A percentile compares a stretch with the other conserved stretches of the same genome.
phyloP scores from a whole-genome alignment of 2,329 filamentous ascomycete genomes.

The Berkeleyomyces basicola region DNA sequence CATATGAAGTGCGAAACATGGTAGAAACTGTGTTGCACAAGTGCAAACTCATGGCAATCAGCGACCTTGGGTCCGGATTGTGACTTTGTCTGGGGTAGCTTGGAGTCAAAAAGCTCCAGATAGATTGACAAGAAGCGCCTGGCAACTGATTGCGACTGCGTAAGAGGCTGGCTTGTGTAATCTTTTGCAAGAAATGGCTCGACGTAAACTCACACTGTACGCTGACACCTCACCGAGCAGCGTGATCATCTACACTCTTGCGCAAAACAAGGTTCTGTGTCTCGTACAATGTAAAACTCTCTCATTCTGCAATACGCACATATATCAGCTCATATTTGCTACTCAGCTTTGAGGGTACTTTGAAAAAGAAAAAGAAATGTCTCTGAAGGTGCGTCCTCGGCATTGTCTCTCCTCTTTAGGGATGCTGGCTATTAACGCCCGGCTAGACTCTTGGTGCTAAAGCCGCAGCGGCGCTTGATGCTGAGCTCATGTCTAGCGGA shows the following conservation, averaged over 20 bases:
- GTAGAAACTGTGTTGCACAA: neutral
- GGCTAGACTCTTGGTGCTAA: conserved; percentile 67
- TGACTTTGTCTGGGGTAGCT: neutral
- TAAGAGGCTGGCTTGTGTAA: neutral
- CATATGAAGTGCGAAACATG: accelerated
- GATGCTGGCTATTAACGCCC: neutral
- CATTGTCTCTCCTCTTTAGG: neutral
- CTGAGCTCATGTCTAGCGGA: conserved; percentile 77
- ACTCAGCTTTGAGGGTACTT: neutral
- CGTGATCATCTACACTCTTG: neutral
- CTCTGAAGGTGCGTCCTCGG: neutral
- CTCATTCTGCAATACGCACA: neutral
- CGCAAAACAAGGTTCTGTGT: neutral
- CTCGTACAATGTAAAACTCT: neutral
- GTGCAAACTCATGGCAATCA: neutral
- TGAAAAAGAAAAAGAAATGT: neutral
- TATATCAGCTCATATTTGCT: neutral
- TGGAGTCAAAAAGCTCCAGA: neutral
- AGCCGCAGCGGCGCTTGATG: conserved; percentile 74
- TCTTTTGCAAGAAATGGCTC: neutral
- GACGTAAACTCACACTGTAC: neutral
- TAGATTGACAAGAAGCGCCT: too few species aligned
- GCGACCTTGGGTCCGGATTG: too few species aligned
- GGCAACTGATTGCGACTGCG: too few species aligned
- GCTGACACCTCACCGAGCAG: neutral